Percentiles rank a stretch among this genome's conserved stretches.
These are phyloP conservation scores for Ogataea allantospora DNA, from an alignment of 805 yeast species.

Conservation along the genomic window DNA sequence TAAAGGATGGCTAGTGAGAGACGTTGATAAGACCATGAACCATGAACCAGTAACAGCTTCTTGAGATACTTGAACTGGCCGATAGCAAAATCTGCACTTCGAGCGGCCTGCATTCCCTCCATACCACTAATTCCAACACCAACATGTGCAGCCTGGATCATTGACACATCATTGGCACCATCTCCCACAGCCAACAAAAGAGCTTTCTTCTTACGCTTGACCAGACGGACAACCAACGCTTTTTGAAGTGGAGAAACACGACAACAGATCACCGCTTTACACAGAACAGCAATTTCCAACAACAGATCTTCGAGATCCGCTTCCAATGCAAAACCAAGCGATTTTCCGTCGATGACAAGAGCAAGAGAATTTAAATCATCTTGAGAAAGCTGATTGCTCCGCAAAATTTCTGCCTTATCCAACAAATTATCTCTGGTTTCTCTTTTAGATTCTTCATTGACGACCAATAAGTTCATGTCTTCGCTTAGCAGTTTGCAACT, in stretches of 20 bases:
- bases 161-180: conserved; percentile 98
- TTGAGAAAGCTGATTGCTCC: conserved; percentile 59
- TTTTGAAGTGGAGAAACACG: conserved; percentile 97
- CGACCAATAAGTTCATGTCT: conserved; percentile 89
- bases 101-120: conserved; percentile 99
- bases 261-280: conserved; percentile 97
- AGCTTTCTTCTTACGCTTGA: conserved; percentile 75
- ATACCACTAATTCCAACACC: conserved; percentile 99
- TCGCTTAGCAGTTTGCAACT: conserved; percentile 91
- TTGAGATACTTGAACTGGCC: conserved; percentile 90
- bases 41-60: conserved; percentile 86
- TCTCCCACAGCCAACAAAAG: conserved; percentile 91
- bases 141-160: conserved; percentile 99
- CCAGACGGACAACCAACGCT: conserved; percentile 93
- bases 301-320: conserved; percentile 74
- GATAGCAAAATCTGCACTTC: conserved; percentile 95
- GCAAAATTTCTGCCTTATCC: conserved; percentile 74
- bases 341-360: conserved; percentile 89
- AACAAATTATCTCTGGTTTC: conserved; percentile 72
- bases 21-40: conserved; percentile 97
- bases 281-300: conserved; percentile 74
- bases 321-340: conserved; percentile 83
- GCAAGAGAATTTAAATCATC: conserved; percentile 81
- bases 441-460: conserved; percentile 80
- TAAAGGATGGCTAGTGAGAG: conserved; percentile 89